Percentiles rank a stretch among this genome's conserved stretches.
Conservation (phyloP, 1,139 yeast species). For the Suhomyces maxii region DNA sequence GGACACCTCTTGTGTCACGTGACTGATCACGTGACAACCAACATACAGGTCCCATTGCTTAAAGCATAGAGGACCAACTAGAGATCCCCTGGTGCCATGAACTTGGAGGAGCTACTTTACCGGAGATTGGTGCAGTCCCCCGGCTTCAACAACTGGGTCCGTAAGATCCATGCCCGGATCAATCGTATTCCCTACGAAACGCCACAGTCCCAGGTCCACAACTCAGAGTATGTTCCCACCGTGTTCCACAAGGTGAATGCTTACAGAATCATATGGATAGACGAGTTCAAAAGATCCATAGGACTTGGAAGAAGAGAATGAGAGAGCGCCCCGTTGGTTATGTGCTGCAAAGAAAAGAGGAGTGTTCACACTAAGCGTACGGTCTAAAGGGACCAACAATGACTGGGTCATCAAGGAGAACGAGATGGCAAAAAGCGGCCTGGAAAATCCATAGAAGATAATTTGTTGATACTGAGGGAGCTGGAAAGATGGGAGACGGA, state of each 20-base stretch:
- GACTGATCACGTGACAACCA: not conserved
- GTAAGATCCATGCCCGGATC: constrained; percentile 60
- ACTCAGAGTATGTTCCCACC: constrained; percentile 47
- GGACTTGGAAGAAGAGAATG: constrained; percentile 27
- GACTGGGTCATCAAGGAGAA: too few species aligned
- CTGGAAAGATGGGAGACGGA: too few species aligned
- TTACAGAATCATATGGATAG: constrained; percentile 58
- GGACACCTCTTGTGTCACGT: not conserved
- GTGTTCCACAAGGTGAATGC: constrained; percentile 58
- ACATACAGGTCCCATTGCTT: too few species aligned
- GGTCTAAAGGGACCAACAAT: too few species aligned
- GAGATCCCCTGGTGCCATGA: constrained; percentile 6
- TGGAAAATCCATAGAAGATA: too few species aligned
- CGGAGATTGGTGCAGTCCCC: constrained; percentile 49
- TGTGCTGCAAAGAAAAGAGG: too few species aligned
- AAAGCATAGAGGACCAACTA: too few species aligned
- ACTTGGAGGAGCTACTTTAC: constrained; percentile 50
- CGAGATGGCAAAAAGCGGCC: too few species aligned
- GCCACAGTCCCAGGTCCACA: constrained; percentile 15
- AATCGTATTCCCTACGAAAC: constrained; percentile 55
- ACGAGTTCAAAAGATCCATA: constrained; percentile 60
- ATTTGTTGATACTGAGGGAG: too few species aligned
- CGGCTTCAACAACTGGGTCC: constrained; percentile 68
- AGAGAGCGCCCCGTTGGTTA: not conserved
- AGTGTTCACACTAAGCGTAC: too few species aligned